Conservation (phyloP, 768 basidiomycete species). For the Leccinum broughii region DNA sequence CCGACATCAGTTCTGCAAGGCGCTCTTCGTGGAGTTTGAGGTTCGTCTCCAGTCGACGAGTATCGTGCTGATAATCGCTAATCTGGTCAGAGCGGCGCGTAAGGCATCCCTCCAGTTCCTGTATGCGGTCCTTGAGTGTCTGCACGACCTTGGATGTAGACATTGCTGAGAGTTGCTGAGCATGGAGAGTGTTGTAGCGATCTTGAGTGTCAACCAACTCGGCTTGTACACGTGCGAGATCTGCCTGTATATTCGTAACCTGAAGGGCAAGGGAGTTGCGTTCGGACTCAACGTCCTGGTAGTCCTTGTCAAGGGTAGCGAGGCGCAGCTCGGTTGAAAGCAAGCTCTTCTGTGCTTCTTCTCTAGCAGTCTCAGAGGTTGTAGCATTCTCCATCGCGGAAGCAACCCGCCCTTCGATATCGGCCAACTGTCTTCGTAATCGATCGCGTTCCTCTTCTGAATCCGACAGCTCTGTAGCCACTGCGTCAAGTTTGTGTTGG, state of each 20-base stretch:
- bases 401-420: conserved; percentile 35
- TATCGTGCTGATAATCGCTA: conserved; percentile 78
- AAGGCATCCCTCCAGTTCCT: conserved; percentile 67
- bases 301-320: conserved; percentile 42
- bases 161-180: conserved; percentile 66
- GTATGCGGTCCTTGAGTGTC: conserved; percentile 62
- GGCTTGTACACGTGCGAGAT: conserved; percentile 51
- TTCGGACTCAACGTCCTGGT: conserved; percentile 62
- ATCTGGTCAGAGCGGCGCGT: conserved; percentile 70
- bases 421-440: conserved; percentile 30
- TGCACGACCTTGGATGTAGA: conserved; percentile 54
- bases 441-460: conserved; percentile 24
- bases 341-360: conserved; percentile 35
- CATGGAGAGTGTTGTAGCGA: conserved; percentile 62
- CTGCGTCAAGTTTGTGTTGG: conserved; percentile 35
- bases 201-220: conserved; percentile 58
- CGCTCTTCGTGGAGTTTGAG: conserved; percentile 73
- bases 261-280: conserved; percentile 67
- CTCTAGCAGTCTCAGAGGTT: conserved; percentile 35
- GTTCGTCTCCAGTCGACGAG: conserved; percentile 74
- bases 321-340: conserved; percentile 42
- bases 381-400: conserved; percentile 36
- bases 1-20: conserved; percentile 64
- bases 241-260: conserved; percentile 59
- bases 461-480: conserved; percentile 38